Conservation (phyloP, 1,139 yeast species). For the Protomyces gravidus region DNA sequence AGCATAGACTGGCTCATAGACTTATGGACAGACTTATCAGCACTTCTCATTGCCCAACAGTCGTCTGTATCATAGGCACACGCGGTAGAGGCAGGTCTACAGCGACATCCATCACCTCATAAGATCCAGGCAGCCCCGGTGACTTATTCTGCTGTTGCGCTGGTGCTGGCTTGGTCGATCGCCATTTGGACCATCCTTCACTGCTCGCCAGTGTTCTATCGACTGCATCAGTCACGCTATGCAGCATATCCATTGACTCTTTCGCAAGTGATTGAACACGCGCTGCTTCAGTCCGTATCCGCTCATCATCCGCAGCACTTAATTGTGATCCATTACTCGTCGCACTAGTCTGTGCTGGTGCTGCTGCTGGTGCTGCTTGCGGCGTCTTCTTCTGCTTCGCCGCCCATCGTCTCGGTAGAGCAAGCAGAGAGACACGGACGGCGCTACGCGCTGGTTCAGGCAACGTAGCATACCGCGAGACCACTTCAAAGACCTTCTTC, state of each 20-base stretch:
- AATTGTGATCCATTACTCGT: neutral
- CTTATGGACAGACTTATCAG: too few species aligned
- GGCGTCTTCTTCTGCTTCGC: constrained; percentile 32
- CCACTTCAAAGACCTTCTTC: constrained; percentile 77
- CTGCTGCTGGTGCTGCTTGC: constrained; percentile 1
- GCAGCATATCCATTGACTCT: constrained; percentile 4
- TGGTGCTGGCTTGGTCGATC: neutral
- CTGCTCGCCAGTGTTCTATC: constrained; percentile 18
- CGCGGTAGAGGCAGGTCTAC: neutral
- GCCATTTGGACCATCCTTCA: constrained; percentile 16
- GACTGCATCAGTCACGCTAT: constrained; percentile 18
- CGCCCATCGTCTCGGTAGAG: constrained; percentile 66
- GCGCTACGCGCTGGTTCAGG: constrained; percentile 82
- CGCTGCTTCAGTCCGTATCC: neutral
- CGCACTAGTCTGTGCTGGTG: neutral
- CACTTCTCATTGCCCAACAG: neutral
- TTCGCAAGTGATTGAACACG: neutral
- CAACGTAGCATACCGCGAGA: constrained; percentile 73
- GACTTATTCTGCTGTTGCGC: neutral
- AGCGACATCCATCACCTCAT: too few species aligned
- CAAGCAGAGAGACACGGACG: constrained; percentile 72
- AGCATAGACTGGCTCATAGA: too few species aligned
- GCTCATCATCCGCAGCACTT: neutral
- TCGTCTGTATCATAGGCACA: constrained; percentile 1
- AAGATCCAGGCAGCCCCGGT: too few species aligned